phyloP scores from a whole-genome alignment of 208 protist species.

The Dictyostelium gargantuum region DNA sequence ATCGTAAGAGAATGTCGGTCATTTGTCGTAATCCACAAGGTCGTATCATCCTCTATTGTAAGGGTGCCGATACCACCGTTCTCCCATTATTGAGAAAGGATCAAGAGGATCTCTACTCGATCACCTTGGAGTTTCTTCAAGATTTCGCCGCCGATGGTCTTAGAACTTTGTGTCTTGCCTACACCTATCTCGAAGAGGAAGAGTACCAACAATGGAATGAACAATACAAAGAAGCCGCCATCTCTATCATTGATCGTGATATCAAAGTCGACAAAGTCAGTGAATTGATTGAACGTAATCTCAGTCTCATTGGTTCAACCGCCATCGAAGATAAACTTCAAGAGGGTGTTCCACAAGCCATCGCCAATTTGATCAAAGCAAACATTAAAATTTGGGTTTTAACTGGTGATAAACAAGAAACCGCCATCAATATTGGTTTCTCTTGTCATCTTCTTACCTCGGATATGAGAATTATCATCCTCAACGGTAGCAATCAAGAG shows the following conservation, averaged over 20 bases:
- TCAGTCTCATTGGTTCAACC: slow-evolving; percentile 92
- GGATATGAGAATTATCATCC: slow-evolving; percentile 63
- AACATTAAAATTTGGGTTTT: slow-evolving; percentile 97
- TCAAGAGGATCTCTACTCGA: not conserved
- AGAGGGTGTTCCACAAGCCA: slow-evolving; percentile 89
- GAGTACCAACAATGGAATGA: slow-evolving; percentile 59
- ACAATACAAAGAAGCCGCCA: slow-evolving; percentile 36
- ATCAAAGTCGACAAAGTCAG: slow-evolving; percentile 35
- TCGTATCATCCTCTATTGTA: slow-evolving; percentile 76
- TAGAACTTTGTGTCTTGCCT: slow-evolving; percentile 72
- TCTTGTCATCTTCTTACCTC: slow-evolving; percentile 49
- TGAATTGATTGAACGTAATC: slow-evolving; percentile 82
- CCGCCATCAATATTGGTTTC: slow-evolving; percentile 89
- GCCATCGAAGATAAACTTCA: slow-evolving; percentile 98
- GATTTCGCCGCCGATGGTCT: slow-evolving; percentile 77
- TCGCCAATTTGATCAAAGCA: slow-evolving; percentile 87
- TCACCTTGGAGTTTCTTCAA: slow-evolving; percentile 33
- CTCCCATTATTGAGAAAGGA: slow-evolving; percentile 30
- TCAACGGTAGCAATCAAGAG: slow-evolving; percentile 22
- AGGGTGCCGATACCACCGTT: slow-evolving; percentile 82
- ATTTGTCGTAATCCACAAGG: slow-evolving; percentile 64
- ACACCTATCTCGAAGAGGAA: slow-evolving; percentile 51
- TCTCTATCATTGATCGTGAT: slow-evolving; percentile 22
- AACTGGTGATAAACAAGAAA: slow-evolving; percentile 97
- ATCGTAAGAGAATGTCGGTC: slow-evolving; percentile 83